A percentile compares a stretch with the other conserved stretches of the same genome.
phyloP scores from a whole-genome alignment of 805 yeast species.

The Wickerhamomyces canadensis region DNA sequence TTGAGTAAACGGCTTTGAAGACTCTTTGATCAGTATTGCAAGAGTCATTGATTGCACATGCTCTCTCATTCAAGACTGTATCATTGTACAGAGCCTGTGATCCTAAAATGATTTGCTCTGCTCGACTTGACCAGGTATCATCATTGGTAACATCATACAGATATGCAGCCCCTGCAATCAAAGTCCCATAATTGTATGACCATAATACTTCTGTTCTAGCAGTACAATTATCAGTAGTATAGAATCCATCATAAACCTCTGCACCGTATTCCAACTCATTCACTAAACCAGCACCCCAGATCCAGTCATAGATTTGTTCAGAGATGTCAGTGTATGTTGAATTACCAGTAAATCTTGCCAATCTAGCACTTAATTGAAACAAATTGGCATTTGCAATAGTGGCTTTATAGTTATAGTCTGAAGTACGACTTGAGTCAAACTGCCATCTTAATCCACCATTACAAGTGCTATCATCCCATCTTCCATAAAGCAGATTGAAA shows the following conservation, averaged over 20 bases:
- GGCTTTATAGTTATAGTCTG: constrained; percentile 60
- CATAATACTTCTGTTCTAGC: constrained; percentile 52
- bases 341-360: constrained; percentile 53
- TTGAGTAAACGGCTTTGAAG: constrained; percentile 77
- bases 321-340: constrained; percentile 46
- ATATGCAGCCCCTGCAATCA: constrained; percentile 70
- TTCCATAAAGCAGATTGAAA: constrained; percentile 46
- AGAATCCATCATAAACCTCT: constrained; percentile 70
- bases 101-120: constrained; percentile 16
- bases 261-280: constrained; percentile 26
- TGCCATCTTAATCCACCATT: constrained; percentile 71
- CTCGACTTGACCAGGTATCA: constrained; percentile 42
- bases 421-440: constrained; percentile 51
- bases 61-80: constrained; percentile 70
- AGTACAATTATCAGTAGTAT: constrained; percentile 55
- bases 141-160: constrained; percentile 64
- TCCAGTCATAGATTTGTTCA: constrained; percentile 54
- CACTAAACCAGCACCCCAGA: constrained; percentile 42
- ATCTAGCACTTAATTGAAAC: constrained; percentile 57
- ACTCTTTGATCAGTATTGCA: constrained; percentile 88
- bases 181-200: constrained; percentile 80
- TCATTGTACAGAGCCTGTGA: constrained; percentile 32
- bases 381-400: constrained; percentile 61
- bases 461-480: constrained; percentile 55
- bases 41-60: constrained; percentile 59